These are phyloP conservation scores for Claviceps fusiformis DNA, from an alignment of 2,329 filamentous ascomycete genomes.

Conservation along the genomic window DNA sequence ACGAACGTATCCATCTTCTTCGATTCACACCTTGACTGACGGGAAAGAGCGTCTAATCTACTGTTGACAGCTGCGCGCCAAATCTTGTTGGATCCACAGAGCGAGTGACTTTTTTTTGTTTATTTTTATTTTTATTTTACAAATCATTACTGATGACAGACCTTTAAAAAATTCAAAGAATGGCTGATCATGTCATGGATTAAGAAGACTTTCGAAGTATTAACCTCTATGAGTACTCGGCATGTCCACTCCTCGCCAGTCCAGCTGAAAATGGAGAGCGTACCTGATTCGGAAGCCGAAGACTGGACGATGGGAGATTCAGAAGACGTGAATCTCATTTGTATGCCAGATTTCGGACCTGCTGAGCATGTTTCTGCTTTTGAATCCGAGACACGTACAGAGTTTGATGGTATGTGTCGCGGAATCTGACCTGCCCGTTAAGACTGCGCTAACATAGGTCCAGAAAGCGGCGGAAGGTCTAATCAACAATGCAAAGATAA, in stretches of 20 bases:
- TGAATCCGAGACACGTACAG: neutral
- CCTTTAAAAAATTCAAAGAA: too few relatives aligned
- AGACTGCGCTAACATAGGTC: neutral
- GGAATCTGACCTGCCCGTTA: neutral
- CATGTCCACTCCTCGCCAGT: neutral
- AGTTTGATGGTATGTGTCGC: neutral
- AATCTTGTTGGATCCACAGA: neutral
- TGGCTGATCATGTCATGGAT: neutral
- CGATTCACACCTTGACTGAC: neutral
- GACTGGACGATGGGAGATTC: neutral
- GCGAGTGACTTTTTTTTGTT: too few relatives aligned
- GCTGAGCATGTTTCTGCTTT: neutral
- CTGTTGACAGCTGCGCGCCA: neutral
- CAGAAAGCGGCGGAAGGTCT: neutral
- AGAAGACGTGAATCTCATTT: neutral
- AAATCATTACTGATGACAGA: too few relatives aligned
- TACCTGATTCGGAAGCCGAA: neutral
- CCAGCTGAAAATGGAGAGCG: neutral
- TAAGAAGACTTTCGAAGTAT: neutral
- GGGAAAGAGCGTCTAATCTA: neutral
- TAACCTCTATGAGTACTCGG: too few relatives aligned
- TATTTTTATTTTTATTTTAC: neutral
- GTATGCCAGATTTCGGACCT: neutral
- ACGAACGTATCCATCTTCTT: neutral
- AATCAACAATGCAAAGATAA: neutral